A percentile compares a stretch with the other conserved stretches of the same genome.
Conservation (phyloP, 331 rosid genomes). For the Pyracantha coccinea region DNA sequence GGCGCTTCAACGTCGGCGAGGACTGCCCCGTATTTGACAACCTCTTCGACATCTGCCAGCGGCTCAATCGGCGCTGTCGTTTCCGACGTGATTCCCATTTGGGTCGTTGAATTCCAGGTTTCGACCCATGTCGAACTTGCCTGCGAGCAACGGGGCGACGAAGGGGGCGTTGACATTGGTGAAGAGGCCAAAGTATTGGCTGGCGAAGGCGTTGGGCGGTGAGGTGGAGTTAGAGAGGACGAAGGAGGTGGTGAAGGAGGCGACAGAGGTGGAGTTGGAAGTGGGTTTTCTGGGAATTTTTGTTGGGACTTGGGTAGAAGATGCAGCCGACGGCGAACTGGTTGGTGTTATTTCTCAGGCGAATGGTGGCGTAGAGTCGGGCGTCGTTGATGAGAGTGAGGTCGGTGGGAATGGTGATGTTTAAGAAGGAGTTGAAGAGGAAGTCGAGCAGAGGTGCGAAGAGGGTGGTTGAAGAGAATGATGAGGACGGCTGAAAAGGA, state of each 20-base stretch:
- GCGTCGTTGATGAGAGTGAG: conserved; percentile 60
- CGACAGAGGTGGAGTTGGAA: conserved; percentile 16
- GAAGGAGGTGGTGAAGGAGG: conserved; percentile 78
- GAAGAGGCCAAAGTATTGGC: conserved; percentile 33
- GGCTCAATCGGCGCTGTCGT: conserved; percentile 3
- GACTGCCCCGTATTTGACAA: no score
- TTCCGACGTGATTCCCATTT: conserved; percentile 61
- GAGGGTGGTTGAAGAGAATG: neutral
- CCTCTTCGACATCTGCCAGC: no score
- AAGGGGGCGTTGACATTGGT: conserved; percentile 27
- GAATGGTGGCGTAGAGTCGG: conserved; percentile 46
- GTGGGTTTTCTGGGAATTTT: conserved; percentile 16
- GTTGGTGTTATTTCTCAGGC: conserved; percentile 70
- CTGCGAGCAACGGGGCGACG: conserved; percentile 52
- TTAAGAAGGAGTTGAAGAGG: conserved; percentile 50
- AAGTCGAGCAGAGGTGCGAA: conserved; percentile 36
- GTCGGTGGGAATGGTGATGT: conserved; percentile 28
- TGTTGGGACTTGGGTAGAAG: conserved; percentile 41
- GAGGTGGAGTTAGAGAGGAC: conserved; percentile 53
- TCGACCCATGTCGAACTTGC: conserved; percentile 64
- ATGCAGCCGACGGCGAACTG: conserved; percentile 46
- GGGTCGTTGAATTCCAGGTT: conserved; percentile 74
- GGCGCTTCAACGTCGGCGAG: no score
- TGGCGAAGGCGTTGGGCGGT: conserved; percentile 57
- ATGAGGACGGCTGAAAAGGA: neutral